Conservation (phyloP, 345 rosid genomes). For the Reutealis trisperma region DNA sequence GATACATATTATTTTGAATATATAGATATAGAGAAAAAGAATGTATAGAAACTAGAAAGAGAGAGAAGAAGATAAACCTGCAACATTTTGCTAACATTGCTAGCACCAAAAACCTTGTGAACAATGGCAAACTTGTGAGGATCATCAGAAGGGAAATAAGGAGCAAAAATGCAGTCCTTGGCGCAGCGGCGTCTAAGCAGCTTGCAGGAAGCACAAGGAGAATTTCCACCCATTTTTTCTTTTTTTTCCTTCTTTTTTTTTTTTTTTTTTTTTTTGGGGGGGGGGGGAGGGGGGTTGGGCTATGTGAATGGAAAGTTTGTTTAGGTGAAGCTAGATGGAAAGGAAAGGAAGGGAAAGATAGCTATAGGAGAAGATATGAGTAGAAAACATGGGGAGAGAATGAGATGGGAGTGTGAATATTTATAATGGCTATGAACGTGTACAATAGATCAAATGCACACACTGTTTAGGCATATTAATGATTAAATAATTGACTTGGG, state of each 20-base stretch:
- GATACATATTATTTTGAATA: too few species aligned
- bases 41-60: neutral
- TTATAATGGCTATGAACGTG: constrained; percentile 26
- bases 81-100: constrained; percentile 37
- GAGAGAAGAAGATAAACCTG: constrained; percentile 17
- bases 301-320: neutral
- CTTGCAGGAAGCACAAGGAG: constrained; percentile 36
- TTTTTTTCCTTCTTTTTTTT: too few species aligned
- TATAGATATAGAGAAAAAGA: too few species aligned
- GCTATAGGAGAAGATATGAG: neutral
- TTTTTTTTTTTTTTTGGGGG: too few species aligned
- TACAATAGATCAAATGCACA: constrained; percentile 2
- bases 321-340: neutral
- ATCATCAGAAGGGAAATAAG: constrained; percentile 35
- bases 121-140: constrained; percentile 38
- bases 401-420: constrained; percentile 20
- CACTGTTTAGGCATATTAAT: constrained; percentile 10
- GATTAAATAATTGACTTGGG: constrained; percentile 14
- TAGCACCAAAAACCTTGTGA: constrained; percentile 39
- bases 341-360: neutral
- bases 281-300: neutral
- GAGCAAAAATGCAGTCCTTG: constrained; percentile 28
- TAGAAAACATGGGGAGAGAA: constrained; percentile 9
- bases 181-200: constrained; percentile 33
- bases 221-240: constrained; percentile 26